Percentiles rank a stretch among this genome's conserved stretches.
Evolutionary conservation across 768 basidiomycete genomes (phyloP).

Genomic region (Mycena haematopus): DNA sequence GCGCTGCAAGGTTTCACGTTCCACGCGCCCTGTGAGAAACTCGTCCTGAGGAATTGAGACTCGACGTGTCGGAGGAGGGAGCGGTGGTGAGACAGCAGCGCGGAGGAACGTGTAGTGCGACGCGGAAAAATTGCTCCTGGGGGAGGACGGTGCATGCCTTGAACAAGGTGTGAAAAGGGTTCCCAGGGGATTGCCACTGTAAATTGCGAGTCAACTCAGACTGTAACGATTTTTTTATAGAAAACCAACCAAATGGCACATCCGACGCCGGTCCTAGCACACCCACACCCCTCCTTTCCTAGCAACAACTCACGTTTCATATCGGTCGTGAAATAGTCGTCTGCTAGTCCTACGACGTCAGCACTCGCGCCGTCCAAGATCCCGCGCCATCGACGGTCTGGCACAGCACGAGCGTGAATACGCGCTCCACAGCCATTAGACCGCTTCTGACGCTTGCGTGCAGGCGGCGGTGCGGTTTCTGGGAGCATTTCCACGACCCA

Average conservation of each 20-base stretch:
- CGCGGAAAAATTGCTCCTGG: constrained; percentile 9
- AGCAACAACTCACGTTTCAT: constrained; percentile 23
- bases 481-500: constrained; percentile 25
- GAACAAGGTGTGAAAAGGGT: constrained; percentile 23
- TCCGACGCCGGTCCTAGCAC: constrained; percentile 21
- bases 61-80: constrained; percentile 10
- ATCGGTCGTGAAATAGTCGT: constrained; percentile 21
- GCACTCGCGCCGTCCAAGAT: constrained; percentile 16
- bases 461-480: constrained; percentile 10
- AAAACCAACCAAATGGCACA: constrained; percentile 27
- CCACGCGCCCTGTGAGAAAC: not conserved
- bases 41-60: constrained; percentile 7
- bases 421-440: constrained; percentile 29
- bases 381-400: constrained; percentile 23
- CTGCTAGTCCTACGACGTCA: constrained; percentile 13
- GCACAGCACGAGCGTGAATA: constrained; percentile 13
- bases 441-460: constrained; percentile 27
- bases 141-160: constrained; percentile 11
- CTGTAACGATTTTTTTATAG: not conserved
- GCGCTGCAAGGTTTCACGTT: constrained; percentile 16
- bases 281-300: constrained; percentile 26
- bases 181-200: constrained; percentile 25
- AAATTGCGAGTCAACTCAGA: not conserved
- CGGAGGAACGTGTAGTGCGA: constrained; percentile 29
- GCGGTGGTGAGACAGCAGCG: constrained; percentile 25